These are phyloP conservation scores for Suillus tomentosus DNA, from an alignment of 768 basidiomycete genomes.

Conservation along the genomic window DNA sequence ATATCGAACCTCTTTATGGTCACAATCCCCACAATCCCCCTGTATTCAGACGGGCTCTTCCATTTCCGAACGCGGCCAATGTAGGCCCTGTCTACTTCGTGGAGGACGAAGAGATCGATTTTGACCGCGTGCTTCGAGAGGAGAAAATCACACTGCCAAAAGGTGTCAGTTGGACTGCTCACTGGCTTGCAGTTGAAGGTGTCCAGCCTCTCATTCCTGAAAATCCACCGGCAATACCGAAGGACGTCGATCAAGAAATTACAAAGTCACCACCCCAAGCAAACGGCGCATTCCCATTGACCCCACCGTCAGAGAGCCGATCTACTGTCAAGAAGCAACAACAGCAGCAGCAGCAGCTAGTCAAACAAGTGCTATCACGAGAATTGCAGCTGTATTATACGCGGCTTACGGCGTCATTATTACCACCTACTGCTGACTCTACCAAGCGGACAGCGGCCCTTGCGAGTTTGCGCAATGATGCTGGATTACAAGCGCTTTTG, in stretches of 20 bases:
- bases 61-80: slow-evolving; percentile 43
- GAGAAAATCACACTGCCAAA: slow-evolving; percentile 83
- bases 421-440: slow-evolving; percentile 65
- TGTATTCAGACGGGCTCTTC: slow-evolving; percentile 45
- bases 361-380: slow-evolving; percentile 89
- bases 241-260: slow-evolving; percentile 46
- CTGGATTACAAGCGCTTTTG: slow-evolving; percentile 86
- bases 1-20: slow-evolving; percentile 95
- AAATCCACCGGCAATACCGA: slow-evolving; percentile 84
- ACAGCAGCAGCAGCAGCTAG: slow-evolving; percentile 70
- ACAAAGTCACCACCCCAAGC: slow-evolving; percentile 27
- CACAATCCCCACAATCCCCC: slow-evolving; percentile 35
- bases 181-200: slow-evolving; percentile 98
- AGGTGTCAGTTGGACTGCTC: slow-evolving; percentile 86
- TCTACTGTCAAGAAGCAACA: slow-evolving; percentile 42
- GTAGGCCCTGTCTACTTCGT: slow-evolving; percentile 86
- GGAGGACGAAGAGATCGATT: slow-evolving; percentile 97
- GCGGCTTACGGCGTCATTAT: slow-evolving; percentile 80
- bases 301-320: slow-evolving; percentile 27
- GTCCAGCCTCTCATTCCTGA: slow-evolving; percentile 96
- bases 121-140: slow-evolving; percentile 85
- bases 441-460: slow-evolving; percentile 86
- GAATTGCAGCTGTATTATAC: slow-evolving; percentile 96
- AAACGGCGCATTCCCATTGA: slow-evolving; percentile 29
- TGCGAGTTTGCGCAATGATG: slow-evolving; percentile 85